Base-by-base conservation (phyloP, 2,329 filamentous ascomycete genomes). In the Diatrype stigma region DNA sequence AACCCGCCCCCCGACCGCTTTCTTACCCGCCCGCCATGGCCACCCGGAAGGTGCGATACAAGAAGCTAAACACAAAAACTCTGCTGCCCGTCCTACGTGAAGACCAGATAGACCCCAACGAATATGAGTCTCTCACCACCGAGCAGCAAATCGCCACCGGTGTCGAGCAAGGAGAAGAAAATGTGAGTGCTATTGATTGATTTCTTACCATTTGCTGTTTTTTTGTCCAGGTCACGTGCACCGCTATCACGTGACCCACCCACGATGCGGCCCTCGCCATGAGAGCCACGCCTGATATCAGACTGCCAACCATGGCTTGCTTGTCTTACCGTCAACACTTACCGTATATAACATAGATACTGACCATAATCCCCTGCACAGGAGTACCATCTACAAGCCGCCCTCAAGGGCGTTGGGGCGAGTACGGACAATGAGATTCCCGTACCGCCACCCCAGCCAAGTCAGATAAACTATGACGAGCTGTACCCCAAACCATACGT, bases 111-210 rank as follows among this genome's bases (percentile, higher is more conserved):
- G 91, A 96, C 68, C 80, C 87, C 67, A 82, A 79, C 65, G 84
- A 91, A 72, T 96, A 96, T 71, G 90, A 96, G 73, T 83, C 89
- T 64, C 85, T 93, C 68, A 88, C 87, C 62, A 87, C 87, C 69
- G 81, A 89, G 82, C 77, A 84, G 79, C 74, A 90, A 86, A 90
- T 96, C 68, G 91, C 94, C 68, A 96, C 92, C 60, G 94, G 94
- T 73, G 94, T 99, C 63, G 94, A 99, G 73, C 92, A 96, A 70
- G 89, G 86, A 59, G 94, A 99, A 75, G 92, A 97, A 83, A 93
- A 93, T 76, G 94, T 96, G 74, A 84, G 91, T 89, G 60, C 57
- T 63, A 62, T 67, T 60, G 63, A 42, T 58, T 59, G 57, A 60
- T 63, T 61, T 54, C 59, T 58, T 61, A 57, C 57, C 54, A 51